Base-by-base conservation (phyloP, 495 filamentous ascomycete species). In the Aspergillus cavernicola region DNA sequence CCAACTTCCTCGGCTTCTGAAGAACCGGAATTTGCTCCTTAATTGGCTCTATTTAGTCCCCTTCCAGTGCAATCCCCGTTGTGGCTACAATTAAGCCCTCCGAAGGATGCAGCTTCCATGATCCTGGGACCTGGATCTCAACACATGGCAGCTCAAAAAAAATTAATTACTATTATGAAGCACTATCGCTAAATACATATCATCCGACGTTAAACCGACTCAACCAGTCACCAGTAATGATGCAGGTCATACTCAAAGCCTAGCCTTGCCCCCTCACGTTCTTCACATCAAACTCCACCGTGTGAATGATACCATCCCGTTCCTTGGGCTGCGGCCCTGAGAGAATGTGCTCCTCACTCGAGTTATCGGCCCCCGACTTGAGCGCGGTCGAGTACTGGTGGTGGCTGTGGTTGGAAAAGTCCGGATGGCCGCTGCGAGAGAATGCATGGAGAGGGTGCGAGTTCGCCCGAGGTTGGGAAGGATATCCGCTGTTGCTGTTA, bases 261-360 rank as follows among this genome's bases (percentile, higher is more conserved):
- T 28, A 54, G 35, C 28, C 16, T 2, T 23, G 40, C 19, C 29
- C 8, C 3, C 33, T 43, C 29, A 59, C 56, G 33, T 66, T 62
- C 39, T 67, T 58, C 39, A 70, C 55, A 38, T 70, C 60, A 35
- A 70, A 67, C 38, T 67, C 65, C 11, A 70, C 60, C 2, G 67
- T 70, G 12, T 58, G 65, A 26, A 67, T 45, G 23, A 70, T 70
- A 6, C 65, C 67, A 10, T 62, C 61, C 6, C 23, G 29, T 35
- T 62, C 20, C 50, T 40, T 47, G 15, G 32, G 8, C 50, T 15
- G 15, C 33, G 33, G 8, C 19, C 28, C 7, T 4, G 57, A 38
- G 6, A 70, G 55, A 7, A 70, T 67, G 15, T 65, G 57, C 39
- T 67, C 63, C 45, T 61, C 65, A 15, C 67, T 70, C 15, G 56